Evolutionary conservation across 2,329 filamentous ascomycete genomes (phyloP).

Genomic region (Apiospora marii): DNA sequence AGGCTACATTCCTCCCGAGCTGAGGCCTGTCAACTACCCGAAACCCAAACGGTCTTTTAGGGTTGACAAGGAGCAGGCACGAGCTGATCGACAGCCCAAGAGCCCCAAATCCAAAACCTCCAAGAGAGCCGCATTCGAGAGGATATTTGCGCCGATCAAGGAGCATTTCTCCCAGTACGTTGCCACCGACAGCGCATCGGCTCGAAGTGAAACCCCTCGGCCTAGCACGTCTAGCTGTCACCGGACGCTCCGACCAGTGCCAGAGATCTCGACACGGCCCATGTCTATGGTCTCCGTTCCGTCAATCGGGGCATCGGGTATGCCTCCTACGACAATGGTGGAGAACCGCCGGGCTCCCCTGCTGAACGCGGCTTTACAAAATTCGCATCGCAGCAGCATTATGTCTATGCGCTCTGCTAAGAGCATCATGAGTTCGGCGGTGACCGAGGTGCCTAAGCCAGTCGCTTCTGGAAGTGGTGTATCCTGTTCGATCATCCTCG

Average conservation of each 20-base stretch:
- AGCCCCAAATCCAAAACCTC: conserved; percentile 25
- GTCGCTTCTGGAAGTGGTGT: conserved; percentile 82
- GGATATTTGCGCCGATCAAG: conserved; percentile 43
- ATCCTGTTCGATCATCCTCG: conserved; percentile 75
- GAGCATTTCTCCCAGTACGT: conserved; percentile 35
- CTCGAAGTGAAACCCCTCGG: conserved; percentile 27
- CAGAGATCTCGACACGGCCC: conserved; percentile 27
- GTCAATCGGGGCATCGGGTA: conserved; percentile 32
- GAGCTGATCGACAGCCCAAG: conserved; percentile 29
- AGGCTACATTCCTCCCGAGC: conserved; percentile 53
- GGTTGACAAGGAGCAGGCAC: conserved; percentile 28
- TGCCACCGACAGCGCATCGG: conserved; percentile 31
- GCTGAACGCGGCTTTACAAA: conserved; percentile 36
- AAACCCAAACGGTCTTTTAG: conserved; percentile 55
- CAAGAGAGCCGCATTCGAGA: conserved; percentile 44
- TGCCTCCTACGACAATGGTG: conserved; percentile 39
- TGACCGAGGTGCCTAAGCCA: conserved; percentile 72
- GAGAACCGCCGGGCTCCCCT: conserved; percentile 39
- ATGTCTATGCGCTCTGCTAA: conserved; percentile 61
- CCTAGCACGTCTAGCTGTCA: conserved; percentile 27
- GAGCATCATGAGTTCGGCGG: conserved; percentile 58
- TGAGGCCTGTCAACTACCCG: conserved; percentile 51
- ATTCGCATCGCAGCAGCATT: conserved; percentile 56
- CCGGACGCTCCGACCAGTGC: not conserved
- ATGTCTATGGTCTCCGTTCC: conserved; percentile 39